A percentile compares a stretch with the other conserved stretches of the same genome.
These are phyloP conservation scores for Thermomyces lanuginosus DNA, from an alignment of 2,329 filamentous ascomycete species.

Conservation along the genomic window DNA sequence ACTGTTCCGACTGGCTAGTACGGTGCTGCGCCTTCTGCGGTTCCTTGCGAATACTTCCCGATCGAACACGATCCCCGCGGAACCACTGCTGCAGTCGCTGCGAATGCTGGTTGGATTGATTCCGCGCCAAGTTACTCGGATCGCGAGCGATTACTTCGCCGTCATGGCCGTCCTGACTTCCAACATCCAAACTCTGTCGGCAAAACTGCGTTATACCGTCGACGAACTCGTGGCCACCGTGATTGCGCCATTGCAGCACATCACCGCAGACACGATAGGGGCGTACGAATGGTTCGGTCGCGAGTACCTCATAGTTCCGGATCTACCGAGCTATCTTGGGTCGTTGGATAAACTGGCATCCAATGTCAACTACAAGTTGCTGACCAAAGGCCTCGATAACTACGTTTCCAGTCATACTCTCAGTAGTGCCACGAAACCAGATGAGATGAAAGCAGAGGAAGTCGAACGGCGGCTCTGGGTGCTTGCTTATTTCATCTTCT, in stretches of 20 bases:
- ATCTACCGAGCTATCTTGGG: constrained; percentile 22
- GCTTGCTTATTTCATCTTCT: constrained; percentile 43
- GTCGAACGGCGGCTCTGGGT: constrained; percentile 37
- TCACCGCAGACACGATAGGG: constrained; percentile 27
- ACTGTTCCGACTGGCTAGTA: constrained; percentile 21
- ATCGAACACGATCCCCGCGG: constrained; percentile 11
- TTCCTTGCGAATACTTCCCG: constrained; percentile 10
- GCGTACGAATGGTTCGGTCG: constrained; percentile 31
- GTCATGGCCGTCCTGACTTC: constrained; percentile 22
- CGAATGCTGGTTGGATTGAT: constrained; percentile 22
- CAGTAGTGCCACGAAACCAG: no score
- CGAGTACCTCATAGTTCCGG: constrained; percentile 31
- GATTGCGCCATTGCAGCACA: constrained; percentile 27
- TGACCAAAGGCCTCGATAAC: constrained; percentile 23
- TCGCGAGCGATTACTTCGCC: constrained; percentile 24
- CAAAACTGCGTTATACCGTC: constrained; percentile 11
- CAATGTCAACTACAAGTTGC: constrained; percentile 35
- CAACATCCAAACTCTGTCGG: constrained; percentile 10
- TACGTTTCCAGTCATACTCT: constrained; percentile 16
- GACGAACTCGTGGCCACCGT: constrained; percentile 18
- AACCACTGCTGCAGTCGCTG: constrained; percentile 20
- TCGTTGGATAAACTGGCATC: constrained; percentile 29
- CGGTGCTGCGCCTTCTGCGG: constrained; percentile 19
- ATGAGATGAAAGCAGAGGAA: no score
- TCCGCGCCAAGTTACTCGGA: constrained; percentile 24